Conservation (phyloP, 2,329 filamentous ascomycete species). For the Thielaviopsis ethacetica region DNA sequence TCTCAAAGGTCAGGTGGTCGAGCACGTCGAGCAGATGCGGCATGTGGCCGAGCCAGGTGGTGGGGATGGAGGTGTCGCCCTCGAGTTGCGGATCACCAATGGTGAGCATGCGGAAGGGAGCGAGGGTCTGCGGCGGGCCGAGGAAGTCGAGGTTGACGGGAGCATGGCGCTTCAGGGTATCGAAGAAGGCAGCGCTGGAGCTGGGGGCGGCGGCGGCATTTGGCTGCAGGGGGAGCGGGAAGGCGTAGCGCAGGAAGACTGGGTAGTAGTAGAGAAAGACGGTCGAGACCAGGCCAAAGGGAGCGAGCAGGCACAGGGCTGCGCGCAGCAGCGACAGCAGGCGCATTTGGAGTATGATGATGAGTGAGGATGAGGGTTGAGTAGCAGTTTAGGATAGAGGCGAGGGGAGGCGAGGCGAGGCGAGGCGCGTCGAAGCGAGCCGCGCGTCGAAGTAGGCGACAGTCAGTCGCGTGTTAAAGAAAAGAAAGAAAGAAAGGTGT, state of each 20-base stretch:
- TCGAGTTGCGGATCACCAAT: slow-evolving; percentile 89
- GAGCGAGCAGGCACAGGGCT: slow-evolving; percentile 27
- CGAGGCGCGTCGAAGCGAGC: too few species aligned
- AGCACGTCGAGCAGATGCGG: slow-evolving; percentile 34
- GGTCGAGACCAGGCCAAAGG: slow-evolving; percentile 53
- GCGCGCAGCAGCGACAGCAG: slow-evolving; percentile 38
- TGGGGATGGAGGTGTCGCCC: slow-evolving; percentile 70
- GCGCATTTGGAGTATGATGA: slow-evolving; percentile 19
- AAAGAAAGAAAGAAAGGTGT: background rate
- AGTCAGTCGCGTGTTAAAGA: background rate
- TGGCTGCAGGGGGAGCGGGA: slow-evolving; percentile 38
- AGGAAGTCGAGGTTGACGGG: slow-evolving; percentile 1
- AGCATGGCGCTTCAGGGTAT: slow-evolving; percentile 9
- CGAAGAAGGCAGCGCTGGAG: slow-evolving; percentile 10
- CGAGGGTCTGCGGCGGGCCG: slow-evolving; percentile 19
- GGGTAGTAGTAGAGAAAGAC: slow-evolving; percentile 81
- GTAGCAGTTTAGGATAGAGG: too few species aligned
- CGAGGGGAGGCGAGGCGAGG: too few species aligned
- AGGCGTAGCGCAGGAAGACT: slow-evolving; percentile 61
- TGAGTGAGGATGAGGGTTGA: too few species aligned
- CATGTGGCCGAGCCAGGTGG: slow-evolving; percentile 33
- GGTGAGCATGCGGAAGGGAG: slow-evolving; percentile 74
- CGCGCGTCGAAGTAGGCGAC: too few species aligned
- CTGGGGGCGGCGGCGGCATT: slow-evolving; percentile 7
- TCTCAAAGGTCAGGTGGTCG: slow-evolving; percentile 31